phyloP scores from a whole-genome alignment of 1,284 basidiomycete genomes.

The Pseudozyma sp. region DNA sequence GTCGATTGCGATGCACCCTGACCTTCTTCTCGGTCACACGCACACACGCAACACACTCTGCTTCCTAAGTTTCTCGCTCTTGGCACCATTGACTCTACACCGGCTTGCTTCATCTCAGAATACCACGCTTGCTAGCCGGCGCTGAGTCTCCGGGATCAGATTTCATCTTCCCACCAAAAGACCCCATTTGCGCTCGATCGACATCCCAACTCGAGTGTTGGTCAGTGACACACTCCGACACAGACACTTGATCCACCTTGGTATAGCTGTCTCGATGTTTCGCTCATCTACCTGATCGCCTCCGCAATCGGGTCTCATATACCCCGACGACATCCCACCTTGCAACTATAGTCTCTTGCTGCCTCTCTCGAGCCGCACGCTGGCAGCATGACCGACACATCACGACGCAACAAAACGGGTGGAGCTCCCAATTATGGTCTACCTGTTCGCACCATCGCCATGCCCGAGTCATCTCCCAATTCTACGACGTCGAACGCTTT shows the following conservation, averaged over 20 bases:
- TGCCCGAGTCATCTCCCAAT: constrained; percentile 6
- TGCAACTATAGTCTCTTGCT: background rate
- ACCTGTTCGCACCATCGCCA: constrained; percentile 14
- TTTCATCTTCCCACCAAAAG: constrained; percentile 9
- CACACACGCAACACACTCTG: background rate
- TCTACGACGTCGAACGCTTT: constrained; percentile 3
- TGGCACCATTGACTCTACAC: background rate
- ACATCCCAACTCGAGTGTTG: background rate
- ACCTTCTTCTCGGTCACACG: background rate
- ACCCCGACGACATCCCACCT: background rate
- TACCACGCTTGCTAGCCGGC: background rate
- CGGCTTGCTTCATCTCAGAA: constrained; percentile 5
- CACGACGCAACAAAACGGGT: constrained; percentile 1
- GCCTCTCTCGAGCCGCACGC: background rate
- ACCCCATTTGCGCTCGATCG: background rate
- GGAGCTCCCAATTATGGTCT: constrained; percentile 6
- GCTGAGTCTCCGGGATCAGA: constrained; percentile 1
- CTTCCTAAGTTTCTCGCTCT: background rate
- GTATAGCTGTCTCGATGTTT: constrained; percentile 6
- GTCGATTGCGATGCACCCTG: too few species aligned
- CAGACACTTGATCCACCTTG: background rate
- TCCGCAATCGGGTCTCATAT: constrained; percentile 10
- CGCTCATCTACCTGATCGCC: constrained; percentile 9
- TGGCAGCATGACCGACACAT: constrained; percentile 20
- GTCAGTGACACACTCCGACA: background rate